Conservation (phyloP, 2,329 filamentous ascomycete genomes). For the Furcasterigmium furcatum region DNA sequence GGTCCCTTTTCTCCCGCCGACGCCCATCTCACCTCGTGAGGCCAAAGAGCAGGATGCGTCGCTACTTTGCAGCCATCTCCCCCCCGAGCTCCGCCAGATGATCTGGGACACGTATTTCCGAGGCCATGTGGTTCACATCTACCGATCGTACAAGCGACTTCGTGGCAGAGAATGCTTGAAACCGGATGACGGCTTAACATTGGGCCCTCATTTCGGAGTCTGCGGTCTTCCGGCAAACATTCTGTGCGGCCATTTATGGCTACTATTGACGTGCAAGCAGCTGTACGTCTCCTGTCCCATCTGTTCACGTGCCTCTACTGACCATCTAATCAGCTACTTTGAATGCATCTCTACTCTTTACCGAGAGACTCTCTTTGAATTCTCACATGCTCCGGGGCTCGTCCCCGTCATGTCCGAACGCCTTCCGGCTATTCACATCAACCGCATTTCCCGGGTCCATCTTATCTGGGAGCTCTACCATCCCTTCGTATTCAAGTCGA, state of each 20-base stretch:
- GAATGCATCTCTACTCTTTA: constrained; percentile 11
- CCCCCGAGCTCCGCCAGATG: constrained; percentile 11
- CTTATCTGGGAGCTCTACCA: constrained; percentile 2
- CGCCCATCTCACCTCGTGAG: constrained; percentile 11
- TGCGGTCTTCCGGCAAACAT: background rate
- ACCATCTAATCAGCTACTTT: constrained; percentile 10
- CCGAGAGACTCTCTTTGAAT: constrained; percentile 12
- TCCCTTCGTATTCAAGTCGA: constrained; percentile 1
- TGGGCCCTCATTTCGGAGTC: constrained; percentile 2
- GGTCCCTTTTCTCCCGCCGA: constrained; percentile 10
- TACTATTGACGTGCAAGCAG: constrained; percentile 11
- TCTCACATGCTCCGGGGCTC: constrained; percentile 4
- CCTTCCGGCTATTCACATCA: constrained; percentile 5
- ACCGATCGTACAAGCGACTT: constrained; percentile 4
- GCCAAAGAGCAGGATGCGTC: constrained; percentile 11
- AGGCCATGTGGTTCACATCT: constrained; percentile 10
- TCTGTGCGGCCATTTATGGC: constrained; percentile 7
- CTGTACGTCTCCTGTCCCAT: constrained; percentile 10
- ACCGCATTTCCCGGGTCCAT: constrained; percentile 6
- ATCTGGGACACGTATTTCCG: constrained; percentile 12
- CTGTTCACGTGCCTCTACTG: constrained; percentile 4
- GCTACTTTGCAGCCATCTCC: constrained; percentile 8
- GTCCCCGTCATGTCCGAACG: constrained; percentile 2
- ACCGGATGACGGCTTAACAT: constrained; percentile 1
- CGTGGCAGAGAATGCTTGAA: constrained; percentile 9